A percentile compares a stretch with the other conserved stretches of the same genome.
phyloP scores from a whole-genome alignment of 306 rosid genomes.

The Styphnolobium japonicum region DNA sequence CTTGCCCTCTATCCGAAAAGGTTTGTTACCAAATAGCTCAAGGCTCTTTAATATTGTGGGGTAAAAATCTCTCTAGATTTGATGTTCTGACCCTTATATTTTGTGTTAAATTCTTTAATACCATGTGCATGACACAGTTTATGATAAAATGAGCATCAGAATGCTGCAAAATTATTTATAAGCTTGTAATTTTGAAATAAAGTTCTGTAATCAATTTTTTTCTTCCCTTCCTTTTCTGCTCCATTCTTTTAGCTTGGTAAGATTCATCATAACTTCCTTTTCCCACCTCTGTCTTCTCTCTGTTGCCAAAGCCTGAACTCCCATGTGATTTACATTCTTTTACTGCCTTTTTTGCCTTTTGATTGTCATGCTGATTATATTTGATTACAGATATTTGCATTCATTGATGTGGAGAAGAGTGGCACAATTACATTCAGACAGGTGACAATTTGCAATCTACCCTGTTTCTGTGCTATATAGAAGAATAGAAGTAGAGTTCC shows the following conservation, averaged over 20 bases:
- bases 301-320: conserved; percentile 14
- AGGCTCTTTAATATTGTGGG: background rate
- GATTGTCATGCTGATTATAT: background rate
- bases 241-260: background rate
- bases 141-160: background rate
- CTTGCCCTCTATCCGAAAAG: conserved; percentile 67
- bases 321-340: background rate
- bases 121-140: background rate
- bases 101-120: background rate
- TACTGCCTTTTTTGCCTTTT: background rate
- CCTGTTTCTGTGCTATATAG: background rate
- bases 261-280: background rate
- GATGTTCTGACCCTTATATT: background rate
- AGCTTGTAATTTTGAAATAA: conserved; percentile 1
- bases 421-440: conserved; percentile 76
- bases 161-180: background rate
- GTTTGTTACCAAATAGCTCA: conserved; percentile 43
- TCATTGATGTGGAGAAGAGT: conserved; percentile 63
- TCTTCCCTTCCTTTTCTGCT: background rate
- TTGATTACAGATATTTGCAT: conserved; percentile 67
- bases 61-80: conserved; percentile 3
- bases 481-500: background rate
- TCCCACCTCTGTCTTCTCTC: background rate
- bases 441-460: conserved; percentile 38
- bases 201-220: background rate